phyloP scores from a whole-genome alignment of 495 filamentous ascomycete species.

The Xylaria nigripes region DNA sequence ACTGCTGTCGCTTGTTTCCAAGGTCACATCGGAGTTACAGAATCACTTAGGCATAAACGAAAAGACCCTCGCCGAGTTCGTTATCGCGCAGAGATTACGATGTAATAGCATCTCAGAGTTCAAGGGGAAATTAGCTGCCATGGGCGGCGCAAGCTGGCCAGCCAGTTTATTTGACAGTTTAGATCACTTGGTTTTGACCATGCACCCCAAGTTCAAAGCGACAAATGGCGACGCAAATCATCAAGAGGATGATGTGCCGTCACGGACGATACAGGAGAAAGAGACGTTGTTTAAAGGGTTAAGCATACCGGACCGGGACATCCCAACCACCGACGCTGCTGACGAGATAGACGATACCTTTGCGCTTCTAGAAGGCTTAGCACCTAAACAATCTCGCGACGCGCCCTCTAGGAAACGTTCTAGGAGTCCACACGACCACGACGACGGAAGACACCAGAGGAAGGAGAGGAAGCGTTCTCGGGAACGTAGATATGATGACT shows the following conservation, averaged over 20 bases:
- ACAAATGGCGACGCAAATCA: slow-evolving; percentile 24
- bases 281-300: slow-evolving; percentile 80
- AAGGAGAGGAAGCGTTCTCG: slow-evolving; percentile 36
- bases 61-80: slow-evolving; percentile 90
- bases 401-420: slow-evolving; percentile 55
- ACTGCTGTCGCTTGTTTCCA: slow-evolving; percentile 85
- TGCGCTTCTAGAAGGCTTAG: slow-evolving; percentile 78
- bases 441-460: slow-evolving; percentile 38
- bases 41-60: slow-evolving; percentile 91
- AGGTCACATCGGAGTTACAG: slow-evolving; percentile 86
- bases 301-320: slow-evolving; percentile 74
- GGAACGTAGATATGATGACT: slow-evolving; percentile 29
- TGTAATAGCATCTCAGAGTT: slow-evolving; percentile 61
- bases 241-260: slow-evolving; percentile 33
- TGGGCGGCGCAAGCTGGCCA: slow-evolving; percentile 80
- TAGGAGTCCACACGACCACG: slow-evolving; percentile 61
- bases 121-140: slow-evolving; percentile 56
- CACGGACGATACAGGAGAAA: slow-evolving; percentile 48
- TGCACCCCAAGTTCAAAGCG: slow-evolving; percentile 79
- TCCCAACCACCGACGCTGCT: slow-evolving; percentile 37
- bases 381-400: slow-evolving; percentile 49
- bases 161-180: slow-evolving; percentile 83
- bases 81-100: slow-evolving; percentile 83
- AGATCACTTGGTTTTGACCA: slow-evolving; percentile 75
- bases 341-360: slow-evolving; percentile 90